These are phyloP conservation scores for Ramaria sp. DNA, from an alignment of 768 basidiomycete species.

Conservation along the genomic window DNA sequence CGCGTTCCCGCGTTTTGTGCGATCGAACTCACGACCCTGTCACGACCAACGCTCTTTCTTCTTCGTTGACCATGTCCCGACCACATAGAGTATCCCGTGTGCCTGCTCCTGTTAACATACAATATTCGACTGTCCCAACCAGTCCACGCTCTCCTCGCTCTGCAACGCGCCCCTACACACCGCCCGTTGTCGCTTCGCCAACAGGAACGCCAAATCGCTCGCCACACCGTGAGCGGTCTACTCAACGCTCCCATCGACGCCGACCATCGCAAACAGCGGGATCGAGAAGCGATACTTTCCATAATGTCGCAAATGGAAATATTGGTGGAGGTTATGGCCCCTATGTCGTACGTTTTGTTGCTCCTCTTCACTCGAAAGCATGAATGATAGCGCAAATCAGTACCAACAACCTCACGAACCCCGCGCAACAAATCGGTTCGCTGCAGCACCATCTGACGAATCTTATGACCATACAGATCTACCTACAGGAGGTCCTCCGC, in stretches of 20 bases:
- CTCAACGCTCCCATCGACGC: neutral
- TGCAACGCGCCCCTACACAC: neutral
- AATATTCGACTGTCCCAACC: conserved; percentile 5
- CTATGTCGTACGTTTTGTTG: conserved; percentile 52
- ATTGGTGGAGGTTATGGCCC: conserved; percentile 80
- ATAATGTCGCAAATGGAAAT: conserved; percentile 68
- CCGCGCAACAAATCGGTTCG: conserved; percentile 31
- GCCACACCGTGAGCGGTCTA: neutral
- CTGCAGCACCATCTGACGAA: conserved; percentile 37
- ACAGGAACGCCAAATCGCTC: neutral
- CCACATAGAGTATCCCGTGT: conserved; percentile 1
- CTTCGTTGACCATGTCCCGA: conserved; percentile 7
- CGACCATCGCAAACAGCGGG: neutral
- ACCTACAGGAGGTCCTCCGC: conserved; percentile 27
- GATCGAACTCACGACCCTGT: neutral
- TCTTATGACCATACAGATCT: conserved; percentile 25
- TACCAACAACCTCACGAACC: neutral
- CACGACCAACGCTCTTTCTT: neutral
- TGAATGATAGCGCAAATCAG: neutral
- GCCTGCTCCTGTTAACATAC: neutral
- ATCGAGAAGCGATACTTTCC: conserved; percentile 44
- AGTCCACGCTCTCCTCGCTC: conserved; percentile 1
- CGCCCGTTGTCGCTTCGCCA: conserved; percentile 1
- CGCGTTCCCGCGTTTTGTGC: neutral
- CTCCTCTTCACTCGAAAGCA: neutral